A percentile compares a stretch with the other conserved stretches of the same genome.
These are phyloP conservation scores for Diaporthe sp. DNA, from an alignment of 2,329 filamentous ascomycete genomes.

Conservation along the genomic window DNA sequence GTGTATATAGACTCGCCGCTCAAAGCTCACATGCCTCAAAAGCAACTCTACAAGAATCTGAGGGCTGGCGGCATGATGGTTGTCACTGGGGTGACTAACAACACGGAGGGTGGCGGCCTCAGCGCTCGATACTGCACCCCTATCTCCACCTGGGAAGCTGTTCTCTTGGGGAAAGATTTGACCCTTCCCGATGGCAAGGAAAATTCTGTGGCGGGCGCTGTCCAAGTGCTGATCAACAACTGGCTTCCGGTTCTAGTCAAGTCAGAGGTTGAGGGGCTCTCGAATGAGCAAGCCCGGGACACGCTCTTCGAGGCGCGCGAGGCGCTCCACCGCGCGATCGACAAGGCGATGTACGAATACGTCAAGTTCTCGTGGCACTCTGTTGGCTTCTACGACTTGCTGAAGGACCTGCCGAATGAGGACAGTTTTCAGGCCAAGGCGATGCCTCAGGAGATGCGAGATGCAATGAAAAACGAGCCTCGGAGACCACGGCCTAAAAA, in stretches of 20 bases:
- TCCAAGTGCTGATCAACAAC: slow-evolving; percentile 23
- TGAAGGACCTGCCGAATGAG: slow-evolving; percentile 21
- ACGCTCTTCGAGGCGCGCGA: slow-evolving; percentile 22
- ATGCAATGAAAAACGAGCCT: background rate
- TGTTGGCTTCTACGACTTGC: background rate
- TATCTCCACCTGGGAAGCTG: slow-evolving; percentile 27
- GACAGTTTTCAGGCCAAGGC: background rate
- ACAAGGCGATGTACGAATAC: slow-evolving; percentile 31
- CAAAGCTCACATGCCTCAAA: background rate
- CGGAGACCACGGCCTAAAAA: background rate
- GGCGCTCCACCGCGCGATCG: slow-evolving; percentile 11
- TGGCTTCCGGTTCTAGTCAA: slow-evolving; percentile 37
- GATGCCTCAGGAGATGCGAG: too few relatives aligned
- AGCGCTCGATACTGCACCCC: slow-evolving; percentile 32
- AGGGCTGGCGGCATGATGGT: slow-evolving; percentile 15
- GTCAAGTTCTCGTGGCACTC: background rate
- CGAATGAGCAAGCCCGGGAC: slow-evolving; percentile 20
- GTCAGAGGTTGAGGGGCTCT: slow-evolving; percentile 9
- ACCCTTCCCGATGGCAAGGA: background rate
- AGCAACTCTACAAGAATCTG: slow-evolving; percentile 17
- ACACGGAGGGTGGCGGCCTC: background rate
- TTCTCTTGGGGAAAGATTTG: slow-evolving; percentile 18
- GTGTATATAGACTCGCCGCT: slow-evolving; percentile 21
- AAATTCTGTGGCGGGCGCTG: background rate
- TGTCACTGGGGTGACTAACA: slow-evolving; percentile 13